phyloP scores from a whole-genome alignment of 2,329 filamentous ascomycete genomes.

The Phialophora tarda region DNA sequence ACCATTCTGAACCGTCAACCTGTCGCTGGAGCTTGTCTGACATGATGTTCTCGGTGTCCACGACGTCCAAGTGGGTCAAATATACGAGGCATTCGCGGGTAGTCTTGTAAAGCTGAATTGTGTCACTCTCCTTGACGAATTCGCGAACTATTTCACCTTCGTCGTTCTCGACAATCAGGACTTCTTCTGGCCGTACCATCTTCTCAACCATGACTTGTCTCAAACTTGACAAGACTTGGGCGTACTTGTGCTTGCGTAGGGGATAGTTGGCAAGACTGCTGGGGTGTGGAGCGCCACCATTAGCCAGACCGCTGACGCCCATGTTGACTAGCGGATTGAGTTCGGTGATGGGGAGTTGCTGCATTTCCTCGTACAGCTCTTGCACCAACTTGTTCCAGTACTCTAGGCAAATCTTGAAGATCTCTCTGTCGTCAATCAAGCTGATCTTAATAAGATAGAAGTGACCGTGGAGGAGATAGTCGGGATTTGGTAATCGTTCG shows the following conservation, averaged over 20 bases:
- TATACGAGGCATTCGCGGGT: conserved; percentile 97
- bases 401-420: conserved; percentile 98
- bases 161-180: conserved; percentile 98
- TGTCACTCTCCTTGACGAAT: conserved; percentile 99
- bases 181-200: conserved; percentile 98
- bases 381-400: conserved; percentile 99
- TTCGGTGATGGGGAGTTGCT: conserved; percentile 90
- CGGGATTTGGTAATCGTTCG: conserved; percentile 91
- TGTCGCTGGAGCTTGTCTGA: conserved; percentile 95
- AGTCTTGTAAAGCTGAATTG: conserved; percentile 98
- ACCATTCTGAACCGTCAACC: conserved; percentile 96
- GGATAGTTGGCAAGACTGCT: conserved; percentile 86
- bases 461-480: conserved; percentile 93
- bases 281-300: conserved; percentile 84
- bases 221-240: conserved; percentile 89
- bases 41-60: conserved; percentile 99
- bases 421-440: conserved; percentile 97
- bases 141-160: conserved; percentile 98
- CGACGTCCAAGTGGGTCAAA: conserved; percentile 93
- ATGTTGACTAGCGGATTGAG: conserved; percentile 87
- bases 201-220: conserved; percentile 99
- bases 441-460: conserved; percentile 98
- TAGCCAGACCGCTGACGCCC: conserved; percentile 71
- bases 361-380: conserved; percentile 99
- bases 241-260: conserved; percentile 96